Evolutionary conservation across 352 stramenopile species (phyloP).

Genomic region (Phytophthora quininea): DNA sequence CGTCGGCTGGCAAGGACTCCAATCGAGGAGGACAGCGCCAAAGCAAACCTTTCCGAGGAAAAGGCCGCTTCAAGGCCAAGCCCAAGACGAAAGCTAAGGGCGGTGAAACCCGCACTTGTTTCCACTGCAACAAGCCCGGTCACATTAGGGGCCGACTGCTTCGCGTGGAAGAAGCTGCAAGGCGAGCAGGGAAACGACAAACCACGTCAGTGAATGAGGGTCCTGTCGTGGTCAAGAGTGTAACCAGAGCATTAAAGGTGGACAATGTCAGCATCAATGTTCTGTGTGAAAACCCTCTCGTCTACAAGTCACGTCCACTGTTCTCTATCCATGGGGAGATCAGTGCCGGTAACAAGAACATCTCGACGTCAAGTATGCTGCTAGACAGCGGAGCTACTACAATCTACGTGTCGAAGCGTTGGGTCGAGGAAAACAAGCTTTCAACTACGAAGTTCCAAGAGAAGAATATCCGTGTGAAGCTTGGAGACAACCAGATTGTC

Average conservation of each 20-base stretch:
- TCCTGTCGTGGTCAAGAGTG: conserved; percentile 6
- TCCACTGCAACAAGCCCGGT: conserved; percentile 8
- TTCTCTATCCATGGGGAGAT: conserved; percentile 1
- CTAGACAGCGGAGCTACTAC: conserved; percentile 1
- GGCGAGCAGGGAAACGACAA: conserved; percentile 1
- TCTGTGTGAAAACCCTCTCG: conserved; percentile 15
- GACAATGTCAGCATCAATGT: conserved; percentile 11
- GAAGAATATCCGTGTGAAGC: conserved; percentile 1
- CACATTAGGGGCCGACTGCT: conserved; percentile 6
- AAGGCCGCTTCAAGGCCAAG: conserved; percentile 12
- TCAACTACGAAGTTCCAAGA: background rate
- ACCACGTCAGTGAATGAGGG: background rate
- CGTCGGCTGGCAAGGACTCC: background rate
- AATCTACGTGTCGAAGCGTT: conserved; percentile 1
- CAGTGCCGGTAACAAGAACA: background rate
- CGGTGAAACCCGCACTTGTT: conserved; percentile 2
- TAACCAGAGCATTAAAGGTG: conserved; percentile 8
- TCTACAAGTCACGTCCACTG: conserved; percentile 6
- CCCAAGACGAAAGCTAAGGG: background rate
- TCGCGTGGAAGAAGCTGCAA: conserved; percentile 11
- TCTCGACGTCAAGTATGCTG: background rate
- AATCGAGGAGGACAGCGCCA: background rate
- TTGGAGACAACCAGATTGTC: conserved; percentile 2
- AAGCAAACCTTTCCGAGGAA: conserved; percentile 1
- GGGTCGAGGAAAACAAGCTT: background rate